These are phyloP conservation scores for Silene latifolia DNA, from an alignment of 148 eudicot genomes.

Conservation along the genomic window DNA sequence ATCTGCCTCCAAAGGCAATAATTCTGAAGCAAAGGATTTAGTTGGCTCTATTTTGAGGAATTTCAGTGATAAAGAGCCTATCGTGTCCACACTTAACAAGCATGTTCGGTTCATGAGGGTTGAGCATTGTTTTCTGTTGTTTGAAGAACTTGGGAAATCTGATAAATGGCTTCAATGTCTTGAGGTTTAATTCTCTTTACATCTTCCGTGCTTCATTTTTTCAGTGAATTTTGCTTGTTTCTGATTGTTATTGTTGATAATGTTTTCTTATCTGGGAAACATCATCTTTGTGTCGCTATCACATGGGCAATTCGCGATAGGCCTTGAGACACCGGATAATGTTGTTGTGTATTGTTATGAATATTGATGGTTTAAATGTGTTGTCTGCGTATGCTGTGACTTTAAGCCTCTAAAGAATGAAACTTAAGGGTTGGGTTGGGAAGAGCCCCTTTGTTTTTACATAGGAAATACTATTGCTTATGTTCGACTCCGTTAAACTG, in stretches of 20 bases:
- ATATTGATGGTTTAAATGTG: too few species aligned
- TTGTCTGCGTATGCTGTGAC: too few species aligned
- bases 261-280: not conserved
- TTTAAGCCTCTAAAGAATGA: too few species aligned
- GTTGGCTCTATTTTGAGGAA: slow-evolving; percentile 53
- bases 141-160: slow-evolving; percentile 77
- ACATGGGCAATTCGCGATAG: too few species aligned
- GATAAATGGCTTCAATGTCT: slow-evolving; percentile 94
- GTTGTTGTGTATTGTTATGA: too few species aligned
- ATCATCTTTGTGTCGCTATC: too few species aligned
- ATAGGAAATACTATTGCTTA: not conserved
- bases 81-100: slow-evolving; percentile 54
- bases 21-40: slow-evolving; percentile 53
- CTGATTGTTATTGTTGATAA: not conserved
- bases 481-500: not conserved
- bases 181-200: slow-evolving; percentile 52
- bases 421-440: not conserved
- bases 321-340: too few species aligned
- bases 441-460: not conserved
- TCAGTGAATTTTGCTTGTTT: not conserved
- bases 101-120: slow-evolving; percentile 59
- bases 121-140: slow-evolving; percentile 91
- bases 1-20: slow-evolving; percentile 20
- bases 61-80: slow-evolving; percentile 48
- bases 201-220: slow-evolving; percentile 1